Percentiles rank a stretch among this genome's conserved stretches.
Conservation (phyloP, 1,284 basidiomycete genomes). For the Sanguinoderma infundibulare region DNA sequence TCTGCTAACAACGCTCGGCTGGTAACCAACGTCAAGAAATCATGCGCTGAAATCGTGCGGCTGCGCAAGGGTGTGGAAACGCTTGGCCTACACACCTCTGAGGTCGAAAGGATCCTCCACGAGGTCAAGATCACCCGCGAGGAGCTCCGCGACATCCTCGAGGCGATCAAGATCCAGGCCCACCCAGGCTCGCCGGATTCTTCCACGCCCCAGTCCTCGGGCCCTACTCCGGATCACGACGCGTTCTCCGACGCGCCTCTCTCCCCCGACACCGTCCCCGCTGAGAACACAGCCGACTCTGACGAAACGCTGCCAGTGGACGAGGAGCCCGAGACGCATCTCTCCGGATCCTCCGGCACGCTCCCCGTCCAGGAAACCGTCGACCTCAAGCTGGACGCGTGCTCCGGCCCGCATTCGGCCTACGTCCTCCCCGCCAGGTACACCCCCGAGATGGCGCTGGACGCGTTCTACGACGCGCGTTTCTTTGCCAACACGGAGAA, state of each 20-base stretch:
- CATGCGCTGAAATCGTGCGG: not conserved
- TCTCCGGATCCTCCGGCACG: no score
- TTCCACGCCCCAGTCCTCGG: not conserved
- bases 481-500: no score
- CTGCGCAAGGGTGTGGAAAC: not conserved
- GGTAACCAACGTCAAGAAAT: not conserved
- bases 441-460: no score
- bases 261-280: not conserved
- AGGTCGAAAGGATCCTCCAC: not conserved
- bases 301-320: not conserved
- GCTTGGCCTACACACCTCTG: not conserved
- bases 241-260: not conserved
- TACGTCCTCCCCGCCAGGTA: no score
- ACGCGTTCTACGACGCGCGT: no score
- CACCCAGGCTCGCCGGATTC: conserved; percentile 7
- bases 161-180: not conserved
- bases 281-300: not conserved
- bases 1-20: not conserved
- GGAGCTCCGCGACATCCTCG: not conserved
- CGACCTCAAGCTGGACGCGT: no score
- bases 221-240: not conserved
- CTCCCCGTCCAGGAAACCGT: no score
- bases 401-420: no score
- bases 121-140: not conserved
- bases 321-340: no score